Evolutionary conservation across 1,284 basidiomycete genomes (phyloP), one percentile per base, ranked within the genome.

Genomic region (Sanghuangporus sanghuang): DNA sequence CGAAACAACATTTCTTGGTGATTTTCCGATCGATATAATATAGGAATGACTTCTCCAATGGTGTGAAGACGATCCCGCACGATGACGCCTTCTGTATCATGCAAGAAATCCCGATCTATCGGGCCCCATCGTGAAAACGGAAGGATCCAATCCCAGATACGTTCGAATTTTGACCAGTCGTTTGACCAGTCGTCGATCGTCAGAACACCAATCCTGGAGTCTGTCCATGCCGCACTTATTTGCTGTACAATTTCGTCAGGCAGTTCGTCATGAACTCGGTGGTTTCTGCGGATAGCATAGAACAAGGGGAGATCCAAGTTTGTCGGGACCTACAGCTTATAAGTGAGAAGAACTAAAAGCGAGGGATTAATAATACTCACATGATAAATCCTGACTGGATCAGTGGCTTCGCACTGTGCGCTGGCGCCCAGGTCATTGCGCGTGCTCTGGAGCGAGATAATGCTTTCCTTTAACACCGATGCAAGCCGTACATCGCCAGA

Each of bases 61-160:
- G 48, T 58, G 2, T 50, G 35, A 35, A 63, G 35, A 8, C 50
- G 32, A 18, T 39, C 40, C 27, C 62, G 11, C 16, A 44, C 40
- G 1, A 36, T 12, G 16, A 48, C 9, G 5, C 9, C 21, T 14
- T 18, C 32, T 38, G 48, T 35, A 8, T 23, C 12, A 27, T 57
- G n/a, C n/a, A 32, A n/a, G 11, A 50, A 27, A 42, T 12, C 36
- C 4, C 38, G 35, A 39, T 63, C 62, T 9, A 59, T n/a, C 36
- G 46, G n/a, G 1, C 56, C 56, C 62, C 62, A 63, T 11, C 62
- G 56, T 8, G 57, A 42, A 53, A 52, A 42, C 21, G 55, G 46
- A 7, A 21, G 18, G n/a, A 63, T 59, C 62, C 62, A 63, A 40
- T 52, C 6, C 35, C 23, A 18, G 6, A 58, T 52, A 21, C 46